Conservation (phyloP, 148 eudicot species). For the Polygonum aviculare region DNA sequence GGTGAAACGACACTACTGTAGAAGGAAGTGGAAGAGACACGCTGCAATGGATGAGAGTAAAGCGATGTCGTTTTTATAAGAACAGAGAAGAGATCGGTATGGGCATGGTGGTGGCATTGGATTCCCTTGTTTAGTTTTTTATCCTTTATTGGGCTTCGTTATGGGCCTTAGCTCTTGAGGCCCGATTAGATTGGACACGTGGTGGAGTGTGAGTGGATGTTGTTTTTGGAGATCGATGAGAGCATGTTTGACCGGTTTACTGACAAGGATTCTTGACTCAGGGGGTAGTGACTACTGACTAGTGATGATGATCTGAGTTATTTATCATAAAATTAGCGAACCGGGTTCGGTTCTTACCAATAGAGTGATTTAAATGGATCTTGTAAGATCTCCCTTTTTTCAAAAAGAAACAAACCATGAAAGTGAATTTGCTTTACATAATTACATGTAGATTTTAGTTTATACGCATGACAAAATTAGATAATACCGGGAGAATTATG, state of each 20-base stretch:
- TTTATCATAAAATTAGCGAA: neutral
- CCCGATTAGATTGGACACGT: conserved; percentile 16
- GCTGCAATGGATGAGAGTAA: neutral
- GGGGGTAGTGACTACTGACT: neutral
- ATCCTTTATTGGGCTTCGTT: conserved; percentile 3
- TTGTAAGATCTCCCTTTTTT: neutral
- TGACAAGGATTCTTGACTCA: neutral
- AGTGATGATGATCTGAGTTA: neutral
- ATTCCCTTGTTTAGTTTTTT: conserved; percentile 9
- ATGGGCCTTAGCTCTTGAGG: conserved; percentile 9
- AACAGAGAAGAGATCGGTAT: neutral
- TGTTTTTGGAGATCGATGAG: neutral
- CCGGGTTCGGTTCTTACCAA: neutral
- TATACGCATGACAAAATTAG: too few species aligned
- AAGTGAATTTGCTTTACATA: neutral
- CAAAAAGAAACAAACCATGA: neutral
- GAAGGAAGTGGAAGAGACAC: neutral
- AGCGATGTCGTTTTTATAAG: conserved; percentile 9
- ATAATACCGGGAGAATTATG: too few species aligned
- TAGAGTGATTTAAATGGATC: neutral
- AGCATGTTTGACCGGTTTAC: conserved; percentile 11
- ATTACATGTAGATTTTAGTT: neutral
- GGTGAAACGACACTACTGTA: neutral
- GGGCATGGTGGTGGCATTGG: conserved; percentile 21
- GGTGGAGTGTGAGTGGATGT: conserved; percentile 27